Evolutionary conservation across 768 basidiomycete species (phyloP).

Genomic region (Coprinopsis strossmayeri): DNA sequence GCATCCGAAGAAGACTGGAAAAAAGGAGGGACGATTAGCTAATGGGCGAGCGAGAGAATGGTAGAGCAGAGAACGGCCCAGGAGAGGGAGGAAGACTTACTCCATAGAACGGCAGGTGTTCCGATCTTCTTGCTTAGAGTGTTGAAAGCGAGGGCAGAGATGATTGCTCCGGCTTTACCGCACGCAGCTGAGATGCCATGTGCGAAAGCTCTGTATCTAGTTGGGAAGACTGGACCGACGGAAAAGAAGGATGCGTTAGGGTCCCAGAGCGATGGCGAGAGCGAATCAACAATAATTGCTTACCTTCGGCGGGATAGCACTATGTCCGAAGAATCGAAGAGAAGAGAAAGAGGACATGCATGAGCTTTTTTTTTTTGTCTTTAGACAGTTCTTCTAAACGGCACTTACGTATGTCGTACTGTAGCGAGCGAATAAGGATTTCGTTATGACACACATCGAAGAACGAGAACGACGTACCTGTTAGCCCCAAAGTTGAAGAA

Average conservation of each 20-base stretch:
- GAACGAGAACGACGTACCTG: conserved; percentile 30
- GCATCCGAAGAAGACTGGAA: conserved; percentile 59
- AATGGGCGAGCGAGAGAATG: no score
- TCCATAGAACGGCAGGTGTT: conserved; percentile 64
- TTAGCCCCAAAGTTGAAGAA: conserved; percentile 84
- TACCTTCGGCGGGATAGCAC: conserved; percentile 64
- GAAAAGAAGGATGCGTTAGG: background rate
- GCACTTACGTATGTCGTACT: conserved; percentile 48
- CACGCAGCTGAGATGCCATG: conserved; percentile 71
- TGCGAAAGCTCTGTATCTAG: conserved; percentile 63
- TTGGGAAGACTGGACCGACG: conserved; percentile 57
- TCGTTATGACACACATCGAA: background rate
- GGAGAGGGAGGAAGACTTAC: conserved; percentile 32
- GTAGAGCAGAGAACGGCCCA: background rate
- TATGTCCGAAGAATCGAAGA: no score
- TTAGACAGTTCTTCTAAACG: no score
- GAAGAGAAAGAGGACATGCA: no score
- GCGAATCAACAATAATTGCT: background rate
- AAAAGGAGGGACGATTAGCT: no score
- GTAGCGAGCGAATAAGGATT: background rate
- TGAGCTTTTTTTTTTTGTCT: no score
- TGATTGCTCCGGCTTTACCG: conserved; percentile 74
- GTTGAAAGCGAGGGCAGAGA: conserved; percentile 71
- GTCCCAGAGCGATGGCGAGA: background rate
- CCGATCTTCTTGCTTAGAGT: conserved; percentile 53